Base-by-base conservation (phyloP, 1,284 basidiomycete genomes). In the Cryptococcus jaspeensis region DNA sequence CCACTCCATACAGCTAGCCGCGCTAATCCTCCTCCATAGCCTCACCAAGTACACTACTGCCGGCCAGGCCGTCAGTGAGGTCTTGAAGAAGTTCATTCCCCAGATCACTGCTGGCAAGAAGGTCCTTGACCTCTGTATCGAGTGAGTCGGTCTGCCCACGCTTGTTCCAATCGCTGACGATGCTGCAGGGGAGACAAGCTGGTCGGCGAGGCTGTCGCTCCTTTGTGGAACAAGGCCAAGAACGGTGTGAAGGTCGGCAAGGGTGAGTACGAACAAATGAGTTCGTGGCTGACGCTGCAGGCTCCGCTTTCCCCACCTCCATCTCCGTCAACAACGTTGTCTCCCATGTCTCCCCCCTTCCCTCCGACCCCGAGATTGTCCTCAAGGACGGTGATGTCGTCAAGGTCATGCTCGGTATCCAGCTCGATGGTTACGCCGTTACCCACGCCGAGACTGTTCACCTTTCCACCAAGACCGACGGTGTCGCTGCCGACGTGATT, bases 361-460 rank as follows among this genome's bases (percentile, higher is more conserved):
- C 80, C 15, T 80, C 81, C 20, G 82, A 84, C 73, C 76, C 79
- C 57, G 78, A 77, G 63, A 88, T 92, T 76, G 88, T 89, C 56
- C 84, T 99, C 65, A 87, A 86, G 56, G 89, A 92, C 67, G 87
- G 87, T 64, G 95, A 99, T 74, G 87, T 98, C 55, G 95, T 98
- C 70, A 98, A 98, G 81, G 81, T 99, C 63, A 90, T 95, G 79
- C 81, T 97, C 62, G 95, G 95, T 58, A 91, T 94, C 37, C 95
- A 98, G 76, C 94, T 99, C 77, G 95, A 99, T 77, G 95, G 91
- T 59, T 76, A 73, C 66, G 66, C 74, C 48, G 74, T 76, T 52
- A 71, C 67, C 74, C 85, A 85, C 70, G 95, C 91, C 56, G 95
- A 99, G 81, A 98, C 93, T 42, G 78, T 96, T 69, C 84, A 92